Percentiles rank a stretch among this genome's conserved stretches.
phyloP scores from a whole-genome alignment of 257 asterid genomes.

The Penstemon newberryi region DNA sequence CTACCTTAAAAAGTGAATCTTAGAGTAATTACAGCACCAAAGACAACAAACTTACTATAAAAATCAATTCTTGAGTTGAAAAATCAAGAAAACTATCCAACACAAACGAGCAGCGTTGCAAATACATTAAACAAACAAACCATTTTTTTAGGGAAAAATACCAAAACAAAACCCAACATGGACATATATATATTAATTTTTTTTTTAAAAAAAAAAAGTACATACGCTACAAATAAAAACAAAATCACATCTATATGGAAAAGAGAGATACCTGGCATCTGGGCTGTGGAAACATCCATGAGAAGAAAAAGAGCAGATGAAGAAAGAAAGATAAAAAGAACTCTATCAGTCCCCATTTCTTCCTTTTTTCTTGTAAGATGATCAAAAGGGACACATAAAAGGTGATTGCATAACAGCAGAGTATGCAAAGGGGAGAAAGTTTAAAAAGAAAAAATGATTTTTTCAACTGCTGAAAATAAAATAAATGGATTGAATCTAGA shows the following conservation, averaged over 20 bases:
- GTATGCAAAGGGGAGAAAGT: background rate
- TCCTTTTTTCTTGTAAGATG: slow-evolving; percentile 21
- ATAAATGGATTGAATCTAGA: slow-evolving; percentile 9
- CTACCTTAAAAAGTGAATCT: slow-evolving; percentile 26
- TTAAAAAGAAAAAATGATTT: slow-evolving; percentile 1
- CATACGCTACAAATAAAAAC: background rate
- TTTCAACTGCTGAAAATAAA: slow-evolving; percentile 17
- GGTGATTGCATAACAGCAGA: slow-evolving; percentile 28
- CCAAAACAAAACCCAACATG: slow-evolving; percentile 14
- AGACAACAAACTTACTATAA: slow-evolving; percentile 21
- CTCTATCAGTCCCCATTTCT: slow-evolving; percentile 50
- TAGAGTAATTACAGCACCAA: slow-evolving; percentile 14
- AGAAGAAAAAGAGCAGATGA: slow-evolving; percentile 36
- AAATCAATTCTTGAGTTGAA: background rate
- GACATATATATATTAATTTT: background rate
- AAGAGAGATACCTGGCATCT: slow-evolving; percentile 72
- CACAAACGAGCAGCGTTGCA: slow-evolving; percentile 4
- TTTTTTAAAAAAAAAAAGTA: background rate
- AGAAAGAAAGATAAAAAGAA: slow-evolving; percentile 33
- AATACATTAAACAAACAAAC: background rate
- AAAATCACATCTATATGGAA: background rate
- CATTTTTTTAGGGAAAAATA: background rate
- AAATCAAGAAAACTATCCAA: slow-evolving; percentile 26
- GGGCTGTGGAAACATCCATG: slow-evolving; percentile 63
- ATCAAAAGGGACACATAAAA: slow-evolving; percentile 25